Conservation (phyloP, 2,329 filamentous ascomycete species). For the Teratosphaeriaceae sp. region DNA sequence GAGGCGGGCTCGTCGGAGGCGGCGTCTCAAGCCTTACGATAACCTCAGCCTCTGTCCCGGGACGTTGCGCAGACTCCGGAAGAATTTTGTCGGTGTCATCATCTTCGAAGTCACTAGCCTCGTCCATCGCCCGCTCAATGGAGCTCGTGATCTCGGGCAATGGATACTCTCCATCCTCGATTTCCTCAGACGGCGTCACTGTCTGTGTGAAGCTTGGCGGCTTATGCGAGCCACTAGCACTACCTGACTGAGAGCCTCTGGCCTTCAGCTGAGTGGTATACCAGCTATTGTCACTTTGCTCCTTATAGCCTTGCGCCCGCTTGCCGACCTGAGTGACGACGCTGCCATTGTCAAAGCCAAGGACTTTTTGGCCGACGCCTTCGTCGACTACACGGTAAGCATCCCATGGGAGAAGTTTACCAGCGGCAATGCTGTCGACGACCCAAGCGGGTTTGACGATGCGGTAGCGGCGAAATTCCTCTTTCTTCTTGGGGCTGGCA, state of each 20-base stretch:
- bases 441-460: conserved; percentile 96
- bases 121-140: conserved; percentile 24
- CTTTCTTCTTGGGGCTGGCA: conserved; percentile 74
- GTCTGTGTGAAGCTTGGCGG: conserved; percentile 21
- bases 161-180: conserved; percentile 25
- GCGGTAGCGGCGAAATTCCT: conserved; percentile 80
- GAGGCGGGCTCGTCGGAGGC: conserved; percentile 10
- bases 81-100: too few species aligned
- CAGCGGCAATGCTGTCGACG: conserved; percentile 77
- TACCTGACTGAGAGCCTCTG: conserved; percentile 5
- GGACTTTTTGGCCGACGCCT: conserved; percentile 70
- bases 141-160: conserved; percentile 28
- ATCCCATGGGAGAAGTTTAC: conserved; percentile 77
- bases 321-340: conserved; percentile 61
- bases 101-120: conserved; percentile 9
- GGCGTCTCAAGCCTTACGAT: conserved; percentile 14
- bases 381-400: conserved; percentile 80
- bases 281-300: conserved; percentile 77
- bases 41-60: conserved; percentile 5
- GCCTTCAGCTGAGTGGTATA: conserved; percentile 63
- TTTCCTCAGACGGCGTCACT: conserved; percentile 25
- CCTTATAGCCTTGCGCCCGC: conserved; percentile 60
- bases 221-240: not conserved
- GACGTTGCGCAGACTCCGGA: not conserved
- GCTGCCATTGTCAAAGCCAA: conserved; percentile 57